Evolutionary conservation across 352 stramenopile species (phyloP).

Genomic region (Globisporangium sylvaticum): DNA sequence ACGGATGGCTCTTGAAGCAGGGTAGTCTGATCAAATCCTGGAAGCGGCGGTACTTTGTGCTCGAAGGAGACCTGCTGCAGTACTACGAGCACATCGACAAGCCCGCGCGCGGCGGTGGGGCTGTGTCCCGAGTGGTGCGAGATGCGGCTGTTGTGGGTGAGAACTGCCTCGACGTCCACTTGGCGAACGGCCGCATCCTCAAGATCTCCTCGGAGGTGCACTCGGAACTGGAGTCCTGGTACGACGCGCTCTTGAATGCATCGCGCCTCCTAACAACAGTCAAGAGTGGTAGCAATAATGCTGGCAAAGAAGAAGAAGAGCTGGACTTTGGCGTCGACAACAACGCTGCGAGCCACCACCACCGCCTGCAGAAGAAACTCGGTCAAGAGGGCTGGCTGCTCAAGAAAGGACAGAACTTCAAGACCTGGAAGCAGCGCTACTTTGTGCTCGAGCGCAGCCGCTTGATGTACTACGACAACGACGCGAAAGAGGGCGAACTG

Average conservation of each 20-base stretch:
- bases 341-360: no score
- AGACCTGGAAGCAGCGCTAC: constrained; percentile 82
- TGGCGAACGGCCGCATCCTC: constrained; percentile 40
- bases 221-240: constrained; percentile 50
- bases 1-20: constrained; percentile 66
- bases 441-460: constrained; percentile 67
- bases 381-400: constrained; percentile 53
- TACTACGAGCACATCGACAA: constrained; percentile 51
- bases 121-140: constrained; percentile 44
- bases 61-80: constrained; percentile 42
- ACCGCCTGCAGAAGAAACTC: constrained; percentile 10
- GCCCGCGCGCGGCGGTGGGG: constrained; percentile 32
- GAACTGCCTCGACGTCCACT: constrained; percentile 38
- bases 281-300: no score
- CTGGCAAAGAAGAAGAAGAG: constrained; percentile 12
- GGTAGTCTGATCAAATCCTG: constrained; percentile 38
- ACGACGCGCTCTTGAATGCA: constrained; percentile 26
- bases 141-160: constrained; percentile 15
- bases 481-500: constrained; percentile 31
- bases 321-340: background rate
- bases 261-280: constrained; percentile 12
- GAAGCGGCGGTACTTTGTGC: constrained; percentile 68
- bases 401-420: constrained; percentile 80
- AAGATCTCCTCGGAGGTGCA: constrained; percentile 43
- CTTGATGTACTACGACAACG: constrained; percentile 49